Conservation (phyloP, 768 basidiomycete genomes). For the Sistotremastrum niveocremeum region DNA sequence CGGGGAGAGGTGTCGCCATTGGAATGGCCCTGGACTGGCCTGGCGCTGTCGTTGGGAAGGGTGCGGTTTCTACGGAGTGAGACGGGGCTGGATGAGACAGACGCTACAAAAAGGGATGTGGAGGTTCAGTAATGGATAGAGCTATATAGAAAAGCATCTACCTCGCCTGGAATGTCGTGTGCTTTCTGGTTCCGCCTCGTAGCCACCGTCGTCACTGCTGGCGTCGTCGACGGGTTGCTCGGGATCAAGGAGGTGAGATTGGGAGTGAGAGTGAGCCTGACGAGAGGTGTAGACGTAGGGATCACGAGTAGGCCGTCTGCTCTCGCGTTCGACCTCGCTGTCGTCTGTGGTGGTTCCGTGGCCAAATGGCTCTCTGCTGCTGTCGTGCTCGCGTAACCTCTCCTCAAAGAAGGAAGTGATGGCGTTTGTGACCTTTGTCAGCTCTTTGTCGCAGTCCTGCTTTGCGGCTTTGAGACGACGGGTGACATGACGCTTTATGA, state of each 20-base stretch:
- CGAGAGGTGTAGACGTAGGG: constrained; percentile 26
- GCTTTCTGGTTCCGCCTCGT: constrained; percentile 62
- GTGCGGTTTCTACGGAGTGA: constrained; percentile 54
- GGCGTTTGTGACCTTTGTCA: constrained; percentile 84
- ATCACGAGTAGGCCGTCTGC: constrained; percentile 42
- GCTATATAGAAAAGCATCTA: constrained; percentile 24
- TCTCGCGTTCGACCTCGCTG: constrained; percentile 23
- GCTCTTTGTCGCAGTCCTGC: constrained; percentile 91
- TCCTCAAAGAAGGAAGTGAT: constrained; percentile 95
- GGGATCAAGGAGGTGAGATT: constrained; percentile 26
- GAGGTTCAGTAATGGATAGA: constrained; percentile 44
- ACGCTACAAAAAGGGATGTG: constrained; percentile 47
- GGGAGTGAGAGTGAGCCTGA: constrained; percentile 8
- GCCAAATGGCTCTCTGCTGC: constrained; percentile 30
- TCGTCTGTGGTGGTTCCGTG: constrained; percentile 21
- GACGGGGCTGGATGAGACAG: constrained; percentile 55
- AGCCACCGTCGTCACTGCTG: constrained; percentile 62
- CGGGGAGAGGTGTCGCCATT: constrained; percentile 46
- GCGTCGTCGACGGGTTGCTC: constrained; percentile 56
- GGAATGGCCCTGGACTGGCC: constrained; percentile 41
- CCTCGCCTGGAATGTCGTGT: constrained; percentile 45
- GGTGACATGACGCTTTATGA: constrained; percentile 85
- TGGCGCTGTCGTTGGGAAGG: constrained; percentile 52
- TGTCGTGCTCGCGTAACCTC: constrained; percentile 64
- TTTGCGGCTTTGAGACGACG: constrained; percentile 89